Conservation (phyloP, 2,329 filamentous ascomycete genomes). For the Hypoxylon rubiginosum region DNA sequence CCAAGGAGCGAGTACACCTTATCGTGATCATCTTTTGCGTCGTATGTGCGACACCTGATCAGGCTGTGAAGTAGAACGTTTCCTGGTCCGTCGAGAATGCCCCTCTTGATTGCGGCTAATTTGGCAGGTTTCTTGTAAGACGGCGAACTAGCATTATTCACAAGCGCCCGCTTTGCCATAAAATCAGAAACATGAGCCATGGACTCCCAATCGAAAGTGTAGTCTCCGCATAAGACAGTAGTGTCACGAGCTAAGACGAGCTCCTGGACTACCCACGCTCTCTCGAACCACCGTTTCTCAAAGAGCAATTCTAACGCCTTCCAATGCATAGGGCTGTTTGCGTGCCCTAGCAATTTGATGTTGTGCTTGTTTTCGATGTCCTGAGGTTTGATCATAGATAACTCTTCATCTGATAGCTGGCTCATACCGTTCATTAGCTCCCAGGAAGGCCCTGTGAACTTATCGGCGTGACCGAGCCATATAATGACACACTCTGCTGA, state of each 20-base stretch:
- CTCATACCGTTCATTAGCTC: slow-evolving; percentile 26
- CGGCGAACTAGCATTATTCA: slow-evolving; percentile 25
- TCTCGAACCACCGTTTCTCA: slow-evolving; percentile 39
- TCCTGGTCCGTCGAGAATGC: neutral
- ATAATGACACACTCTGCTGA: slow-evolving; percentile 33
- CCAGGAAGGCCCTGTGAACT: slow-evolving; percentile 22
- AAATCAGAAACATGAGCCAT: slow-evolving; percentile 35
- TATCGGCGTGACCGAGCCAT: slow-evolving; percentile 36
- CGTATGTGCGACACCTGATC: slow-evolving; percentile 41
- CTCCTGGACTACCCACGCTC: slow-evolving; percentile 44
- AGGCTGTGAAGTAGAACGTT: slow-evolving; percentile 36
- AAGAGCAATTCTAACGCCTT: slow-evolving; percentile 33
- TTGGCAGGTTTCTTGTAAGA: slow-evolving; percentile 43
- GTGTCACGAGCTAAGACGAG: slow-evolving; percentile 33
- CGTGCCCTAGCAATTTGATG: neutral
- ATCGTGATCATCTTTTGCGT: slow-evolving; percentile 31
- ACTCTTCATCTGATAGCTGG: slow-evolving; percentile 11
- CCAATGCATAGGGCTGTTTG: slow-evolving; percentile 32
- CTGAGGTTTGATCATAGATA: slow-evolving; percentile 9
- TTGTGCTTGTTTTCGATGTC: slow-evolving; percentile 11
- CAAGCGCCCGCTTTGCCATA: slow-evolving; percentile 26
- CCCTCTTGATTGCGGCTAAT: slow-evolving; percentile 31
- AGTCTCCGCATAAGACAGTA: slow-evolving; percentile 34
- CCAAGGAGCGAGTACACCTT: slow-evolving; percentile 42
- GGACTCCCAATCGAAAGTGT: slow-evolving; percentile 31